These are phyloP conservation scores for Penicillium mononematosum DNA, from an alignment of 495 filamentous ascomycete genomes.

Conservation along the genomic window DNA sequence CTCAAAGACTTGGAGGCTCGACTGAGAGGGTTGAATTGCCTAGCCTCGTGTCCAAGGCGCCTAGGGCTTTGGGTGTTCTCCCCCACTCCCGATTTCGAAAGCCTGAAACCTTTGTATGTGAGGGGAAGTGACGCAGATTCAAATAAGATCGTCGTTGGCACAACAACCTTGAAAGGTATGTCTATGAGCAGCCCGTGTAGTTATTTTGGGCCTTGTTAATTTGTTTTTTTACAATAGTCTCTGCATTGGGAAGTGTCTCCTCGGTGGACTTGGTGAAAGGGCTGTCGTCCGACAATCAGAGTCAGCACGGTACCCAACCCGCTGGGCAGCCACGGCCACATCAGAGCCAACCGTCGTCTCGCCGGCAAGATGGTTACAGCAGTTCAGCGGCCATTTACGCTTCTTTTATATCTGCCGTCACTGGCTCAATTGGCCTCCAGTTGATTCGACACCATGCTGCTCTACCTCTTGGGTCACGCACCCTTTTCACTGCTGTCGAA, in stretches of 20 bases:
- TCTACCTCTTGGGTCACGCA: conserved; percentile 47
- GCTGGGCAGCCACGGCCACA: conserved; percentile 30
- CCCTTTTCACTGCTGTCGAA: conserved; percentile 42
- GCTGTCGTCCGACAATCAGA: conserved; percentile 37
- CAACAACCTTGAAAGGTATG: conserved; percentile 42
- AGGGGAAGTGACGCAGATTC: conserved; percentile 32
- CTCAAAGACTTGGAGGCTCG: conserved; percentile 47
- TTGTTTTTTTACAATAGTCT: conserved; percentile 32
- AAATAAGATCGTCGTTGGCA: conserved; percentile 35
- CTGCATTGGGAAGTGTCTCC: conserved; percentile 41
- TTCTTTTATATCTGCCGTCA: conserved; percentile 45
- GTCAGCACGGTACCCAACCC: conserved; percentile 18
- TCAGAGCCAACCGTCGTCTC: conserved; percentile 26
- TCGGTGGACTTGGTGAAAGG: conserved; percentile 41
- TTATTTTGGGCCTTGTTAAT: conserved; percentile 11
- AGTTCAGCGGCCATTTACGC: conserved; percentile 45
- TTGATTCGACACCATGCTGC: conserved; percentile 38
- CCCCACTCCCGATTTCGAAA: conserved; percentile 43
- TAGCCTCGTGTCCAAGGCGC: conserved; percentile 45
- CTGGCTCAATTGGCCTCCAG: conserved; percentile 42
- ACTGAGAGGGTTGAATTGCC: conserved; percentile 37
- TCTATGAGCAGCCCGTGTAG: background rate
- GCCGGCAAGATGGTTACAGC: conserved; percentile 37
- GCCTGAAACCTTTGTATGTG: conserved; percentile 30
- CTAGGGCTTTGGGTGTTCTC: conserved; percentile 48